Base-by-base conservation (phyloP, 2,329 filamentous ascomycete genomes). In the Scedosporium apiospermum region DNA sequence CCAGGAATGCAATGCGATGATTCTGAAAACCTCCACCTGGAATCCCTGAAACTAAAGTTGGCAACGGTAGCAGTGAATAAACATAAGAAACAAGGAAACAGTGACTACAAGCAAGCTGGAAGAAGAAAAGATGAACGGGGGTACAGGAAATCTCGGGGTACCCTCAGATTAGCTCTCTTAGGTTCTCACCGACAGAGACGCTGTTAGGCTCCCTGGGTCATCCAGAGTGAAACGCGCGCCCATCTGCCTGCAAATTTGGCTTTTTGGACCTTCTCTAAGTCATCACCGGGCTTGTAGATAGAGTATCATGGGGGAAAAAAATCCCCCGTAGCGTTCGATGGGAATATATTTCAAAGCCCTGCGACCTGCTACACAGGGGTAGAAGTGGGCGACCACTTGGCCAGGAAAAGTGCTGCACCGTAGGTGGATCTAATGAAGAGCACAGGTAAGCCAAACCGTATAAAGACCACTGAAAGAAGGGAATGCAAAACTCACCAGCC, bases 81-180 rank as follows among this genome's bases (percentile, higher is more conserved):
- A 55, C 5, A 10, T 23, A 30, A 23, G 21, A 51, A 38, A 61
- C 23, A 12, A n/a, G 21, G 26, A 53, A 14, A 6, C 16, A 23
- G n/a, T n/a, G 44, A 18, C 51, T 51, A 10, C n/a, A 23, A 18
- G 18, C 16, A 62, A 46, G 4, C 3, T 26, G 27, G 6, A 42
- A 21, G 6, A 42, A 42, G 44, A 46, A 46, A 34, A 21, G 18
- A 30, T 16, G 38, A 34, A 21, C n/a, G 4, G 18, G 42, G 12
- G 23, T n/a, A 46, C 6, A 57, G 4, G 55, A 9, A 41, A 53
- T 34, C 63, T 65, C 63, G 66, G 65, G 58, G 65, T 69, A 69
- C 79, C 79, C 79, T 81, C 79, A 81, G 79, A 81, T 81, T 80
- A 81, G 79, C 79, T 81, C 79, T 81, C 79, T 77, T 73, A 69